These are phyloP conservation scores for Huntiella moniliformis DNA, from an alignment of 2,329 filamentous ascomycete genomes.

Conservation along the genomic window DNA sequence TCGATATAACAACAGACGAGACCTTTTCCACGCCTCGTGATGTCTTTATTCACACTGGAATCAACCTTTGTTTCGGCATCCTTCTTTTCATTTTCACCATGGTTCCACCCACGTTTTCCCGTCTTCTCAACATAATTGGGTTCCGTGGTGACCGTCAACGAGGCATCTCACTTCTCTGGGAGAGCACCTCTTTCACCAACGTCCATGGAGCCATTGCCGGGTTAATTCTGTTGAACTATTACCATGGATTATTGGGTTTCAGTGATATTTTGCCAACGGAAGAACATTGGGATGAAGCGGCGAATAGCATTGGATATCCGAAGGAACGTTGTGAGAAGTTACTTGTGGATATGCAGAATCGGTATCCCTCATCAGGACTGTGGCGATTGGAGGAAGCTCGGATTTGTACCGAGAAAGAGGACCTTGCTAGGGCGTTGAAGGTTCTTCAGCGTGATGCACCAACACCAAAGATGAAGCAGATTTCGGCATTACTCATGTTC, in stretches of 20 bases:
- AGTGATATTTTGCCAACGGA: slow-evolving; percentile 67
- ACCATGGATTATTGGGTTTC: slow-evolving; percentile 70
- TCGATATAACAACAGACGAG: slow-evolving; percentile 13
- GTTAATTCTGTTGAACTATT: slow-evolving; percentile 64
- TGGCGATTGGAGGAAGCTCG: slow-evolving; percentile 83
- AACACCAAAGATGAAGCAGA: slow-evolving; percentile 65
- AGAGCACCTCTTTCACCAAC: slow-evolving; percentile 67
- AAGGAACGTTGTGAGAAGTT: slow-evolving; percentile 45
- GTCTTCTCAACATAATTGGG: slow-evolving; percentile 69
- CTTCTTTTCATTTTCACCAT: slow-evolving; percentile 77
- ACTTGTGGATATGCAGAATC: slow-evolving; percentile 51
- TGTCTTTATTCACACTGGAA: slow-evolving; percentile 72
- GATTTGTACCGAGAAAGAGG: slow-evolving; percentile 46
- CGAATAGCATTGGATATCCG: slow-evolving; percentile 53
- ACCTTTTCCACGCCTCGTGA: slow-evolving; percentile 47
- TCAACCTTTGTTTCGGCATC: slow-evolving; percentile 77
- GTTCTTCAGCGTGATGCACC: slow-evolving; percentile 35
- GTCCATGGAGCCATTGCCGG: slow-evolving; percentile 84
- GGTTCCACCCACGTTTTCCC: slow-evolving; percentile 78
- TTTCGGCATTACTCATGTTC: slow-evolving; percentile 69
- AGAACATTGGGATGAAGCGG: slow-evolving; percentile 31
- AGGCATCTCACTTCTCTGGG: slow-evolving; percentile 77
- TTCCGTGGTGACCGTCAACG: slow-evolving; percentile 75
- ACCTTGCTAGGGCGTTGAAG: slow-evolving; percentile 48
- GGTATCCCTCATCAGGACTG: slow-evolving; percentile 65